phyloP scores from a whole-genome alignment of 2,329 filamentous ascomycete species.

The Nothophoma quercina region DNA sequence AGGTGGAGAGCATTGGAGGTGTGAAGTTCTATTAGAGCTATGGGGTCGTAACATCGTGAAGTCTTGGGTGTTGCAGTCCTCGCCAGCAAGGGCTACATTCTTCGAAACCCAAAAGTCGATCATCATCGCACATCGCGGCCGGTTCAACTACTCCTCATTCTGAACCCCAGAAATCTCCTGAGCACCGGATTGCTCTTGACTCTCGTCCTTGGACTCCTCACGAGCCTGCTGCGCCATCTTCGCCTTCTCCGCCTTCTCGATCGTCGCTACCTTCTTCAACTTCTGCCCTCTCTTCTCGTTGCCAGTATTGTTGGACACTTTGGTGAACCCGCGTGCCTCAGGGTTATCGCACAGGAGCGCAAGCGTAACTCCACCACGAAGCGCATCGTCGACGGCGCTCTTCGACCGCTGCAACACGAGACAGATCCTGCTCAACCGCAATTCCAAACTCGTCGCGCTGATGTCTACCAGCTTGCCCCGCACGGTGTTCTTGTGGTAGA shows the following conservation, averaged over 20 bases:
- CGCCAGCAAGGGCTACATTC: constrained; percentile 3
- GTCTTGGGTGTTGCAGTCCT: background rate
- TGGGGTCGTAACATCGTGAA: constrained; percentile 10
- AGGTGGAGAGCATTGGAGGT: constrained; percentile 42
- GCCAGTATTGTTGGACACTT: constrained; percentile 34
- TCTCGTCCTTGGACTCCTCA: background rate
- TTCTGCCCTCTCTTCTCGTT: constrained; percentile 29
- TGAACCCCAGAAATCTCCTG: background rate
- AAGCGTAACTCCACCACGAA: constrained; percentile 35
- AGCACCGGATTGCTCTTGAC: background rate
- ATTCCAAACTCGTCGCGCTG: constrained; percentile 25
- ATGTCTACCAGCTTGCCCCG: constrained; percentile 34
- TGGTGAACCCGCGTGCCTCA: constrained; percentile 25
- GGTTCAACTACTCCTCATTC: background rate
- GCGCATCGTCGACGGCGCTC: constrained; percentile 36
- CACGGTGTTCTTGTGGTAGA: constrained; percentile 36
- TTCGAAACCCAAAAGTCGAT: background rate
- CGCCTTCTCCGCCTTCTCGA: constrained; percentile 2
- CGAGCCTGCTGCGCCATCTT: background rate
- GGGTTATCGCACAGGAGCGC: constrained; percentile 38
- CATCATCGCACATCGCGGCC: background rate
- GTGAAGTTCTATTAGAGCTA: constrained; percentile 41
- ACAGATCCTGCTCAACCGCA: constrained; percentile 33
- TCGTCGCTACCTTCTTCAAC: constrained; percentile 8
- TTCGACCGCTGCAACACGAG: constrained; percentile 28